These are phyloP conservation scores for Tolypocladium ovalisporum DNA, from an alignment of 2,329 filamentous ascomycete species.

Conservation along the genomic window DNA sequence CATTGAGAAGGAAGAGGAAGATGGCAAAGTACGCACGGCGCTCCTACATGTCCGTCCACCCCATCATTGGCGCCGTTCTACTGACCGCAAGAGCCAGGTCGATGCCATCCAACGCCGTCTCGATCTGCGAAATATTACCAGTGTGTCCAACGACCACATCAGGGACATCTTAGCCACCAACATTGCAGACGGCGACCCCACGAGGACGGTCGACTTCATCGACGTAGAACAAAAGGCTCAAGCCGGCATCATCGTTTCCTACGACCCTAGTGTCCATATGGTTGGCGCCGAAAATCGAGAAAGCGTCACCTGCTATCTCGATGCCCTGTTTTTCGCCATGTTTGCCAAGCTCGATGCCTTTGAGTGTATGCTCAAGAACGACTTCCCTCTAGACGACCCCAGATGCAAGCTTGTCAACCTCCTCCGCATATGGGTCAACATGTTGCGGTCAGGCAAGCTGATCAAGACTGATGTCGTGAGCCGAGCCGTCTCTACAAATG, in stretches of 20 bases:
- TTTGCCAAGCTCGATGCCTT: slow-evolving; percentile 85
- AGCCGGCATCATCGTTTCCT: slow-evolving; percentile 66
- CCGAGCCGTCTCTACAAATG: neutral
- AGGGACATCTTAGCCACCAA: slow-evolving; percentile 45
- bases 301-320: slow-evolving; percentile 88
- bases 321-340: slow-evolving; percentile 89
- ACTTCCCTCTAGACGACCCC: slow-evolving; percentile 55
- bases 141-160: slow-evolving; percentile 45
- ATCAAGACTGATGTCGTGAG: slow-evolving; percentile 76
- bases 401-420: slow-evolving; percentile 66
- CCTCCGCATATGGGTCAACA: slow-evolving; percentile 84
- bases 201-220: slow-evolving; percentile 67
- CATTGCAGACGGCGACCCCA: slow-evolving; percentile 57
- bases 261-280: slow-evolving; percentile 60
- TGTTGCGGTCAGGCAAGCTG: slow-evolving; percentile 73
- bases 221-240: slow-evolving; percentile 71
- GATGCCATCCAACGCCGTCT: slow-evolving; percentile 27
- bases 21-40: slow-evolving; percentile 21
- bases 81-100: slow-evolving; percentile 21
- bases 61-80: neutral
- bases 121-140: slow-evolving; percentile 32
- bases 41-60: neutral
- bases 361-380: slow-evolving; percentile 80
- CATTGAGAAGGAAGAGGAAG: slow-evolving; percentile 37
- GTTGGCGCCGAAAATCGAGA: slow-evolving; percentile 78